Base-by-base conservation (phyloP, 75 land plant genomes). In the Cupressus sempervirens region DNA sequence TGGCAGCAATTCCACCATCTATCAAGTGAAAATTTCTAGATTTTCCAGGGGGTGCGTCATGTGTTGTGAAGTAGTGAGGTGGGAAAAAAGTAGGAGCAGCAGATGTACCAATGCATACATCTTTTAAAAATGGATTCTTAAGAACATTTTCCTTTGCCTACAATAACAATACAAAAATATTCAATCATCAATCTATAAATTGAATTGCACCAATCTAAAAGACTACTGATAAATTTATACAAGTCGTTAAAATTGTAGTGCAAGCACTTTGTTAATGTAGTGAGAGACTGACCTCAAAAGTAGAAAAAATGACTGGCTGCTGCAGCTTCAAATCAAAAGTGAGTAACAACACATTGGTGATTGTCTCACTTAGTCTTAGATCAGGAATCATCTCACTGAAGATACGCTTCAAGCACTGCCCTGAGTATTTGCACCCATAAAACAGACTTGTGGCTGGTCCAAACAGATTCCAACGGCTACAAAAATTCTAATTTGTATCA, bases 31-130 rank as follows among this genome's bases (percentile, higher is more conserved):
- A 90, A 11, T 73, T 41, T 15, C 81, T 48, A 3, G 13, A 11
- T 0, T 36, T 83, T 46, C 85, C 70, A 7, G 62, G 16, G 14
- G 77, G 40, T 23, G 23, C 7, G 30, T 90, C 84, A 26, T 45
- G 32, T 5, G 85, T 88, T 30, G 38, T 10, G 74, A 92, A 92
- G 20, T 45, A 83, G 29, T 86, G 56, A 5, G 93, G 87, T 9
- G 93, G 93, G 14, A 92, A 74, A 50, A 86, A 89, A 15, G 93
- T 88, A 15, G 93, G 93, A 68, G 93, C 93, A 15, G 93, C 93
- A 23, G 93, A 89, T 0, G 93, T 91, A 3, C 93, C 93, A 16
- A 86, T 86, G 83, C 90, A 86, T 23, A 89, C 84, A 58, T 89
- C 88, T 6, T 81, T 46, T 14, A 88, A 53, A 3, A 23, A 18